Evolutionary conservation across 2,329 filamentous ascomycete species (phyloP).

Genomic region (Fusarium newnesense): DNA sequence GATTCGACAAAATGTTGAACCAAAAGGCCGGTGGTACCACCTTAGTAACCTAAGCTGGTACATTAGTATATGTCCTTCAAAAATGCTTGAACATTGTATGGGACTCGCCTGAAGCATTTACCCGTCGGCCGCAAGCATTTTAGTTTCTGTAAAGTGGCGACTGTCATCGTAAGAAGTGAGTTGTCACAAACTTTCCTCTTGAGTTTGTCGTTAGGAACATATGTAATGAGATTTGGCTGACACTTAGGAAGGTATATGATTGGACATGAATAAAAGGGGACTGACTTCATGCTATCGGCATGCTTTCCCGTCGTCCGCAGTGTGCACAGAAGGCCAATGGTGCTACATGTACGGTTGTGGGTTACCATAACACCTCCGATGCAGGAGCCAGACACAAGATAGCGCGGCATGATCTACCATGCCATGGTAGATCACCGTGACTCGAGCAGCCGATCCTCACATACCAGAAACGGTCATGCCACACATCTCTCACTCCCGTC

Average conservation of each 20-base stretch:
- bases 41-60: too few relatives aligned
- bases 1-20: not conserved
- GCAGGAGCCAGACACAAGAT: conserved; percentile 17
- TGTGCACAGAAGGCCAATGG: not conserved
- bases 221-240: conserved; percentile 4
- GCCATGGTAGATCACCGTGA: conserved; percentile 25
- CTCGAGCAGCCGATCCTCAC: conserved; percentile 31
- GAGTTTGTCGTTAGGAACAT: not conserved
- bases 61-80: too few relatives aligned
- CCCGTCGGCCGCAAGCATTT: conserved; percentile 21
- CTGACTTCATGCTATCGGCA: conserved; percentile 12
- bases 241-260: not conserved
- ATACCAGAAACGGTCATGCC: conserved; percentile 12
- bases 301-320: not conserved
- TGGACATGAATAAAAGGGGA: not conserved
- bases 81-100: conserved; percentile 26
- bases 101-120: conserved; percentile 19
- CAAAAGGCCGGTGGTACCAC: too few relatives aligned
- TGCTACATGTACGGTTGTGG: conserved; percentile 4
- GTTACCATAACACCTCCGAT: conserved; percentile 16
- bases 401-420: conserved; percentile 19
- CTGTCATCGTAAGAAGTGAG: conserved; percentile 7
- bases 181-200: conserved; percentile 3
- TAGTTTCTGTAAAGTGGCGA: conserved; percentile 13
- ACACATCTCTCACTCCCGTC: conserved; percentile 9